Evolutionary conservation across 345 rosid species (phyloP).

Genomic region (Clausena lansium): DNA sequence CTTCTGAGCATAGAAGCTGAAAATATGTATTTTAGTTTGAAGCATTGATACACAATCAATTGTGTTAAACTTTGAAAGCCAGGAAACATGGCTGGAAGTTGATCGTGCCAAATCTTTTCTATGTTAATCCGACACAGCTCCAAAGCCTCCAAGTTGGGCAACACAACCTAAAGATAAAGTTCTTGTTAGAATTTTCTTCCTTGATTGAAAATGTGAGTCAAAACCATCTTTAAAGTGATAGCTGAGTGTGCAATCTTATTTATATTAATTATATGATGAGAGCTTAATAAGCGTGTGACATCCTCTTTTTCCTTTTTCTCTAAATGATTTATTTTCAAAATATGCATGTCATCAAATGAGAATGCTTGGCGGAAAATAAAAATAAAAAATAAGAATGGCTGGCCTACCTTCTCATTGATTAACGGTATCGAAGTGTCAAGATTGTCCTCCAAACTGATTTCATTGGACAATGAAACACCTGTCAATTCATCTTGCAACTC

Average conservation of each 20-base stretch:
- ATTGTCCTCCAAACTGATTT: background rate
- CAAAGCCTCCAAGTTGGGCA: slow-evolving; percentile 22
- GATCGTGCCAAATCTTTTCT: slow-evolving; percentile 9
- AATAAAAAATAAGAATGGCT: background rate
- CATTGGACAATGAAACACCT: too few species aligned
- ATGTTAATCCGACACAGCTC: background rate
- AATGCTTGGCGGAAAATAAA: too few species aligned
- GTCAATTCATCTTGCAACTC: too few species aligned
- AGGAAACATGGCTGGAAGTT: background rate
- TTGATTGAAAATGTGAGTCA: too few species aligned
- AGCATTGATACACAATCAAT: background rate
- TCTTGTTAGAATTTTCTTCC: too few species aligned
- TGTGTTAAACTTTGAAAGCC: background rate
- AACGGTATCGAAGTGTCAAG: background rate
- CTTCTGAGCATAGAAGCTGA: background rate
- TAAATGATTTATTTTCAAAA: too few species aligned
- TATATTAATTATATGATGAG: too few species aligned
- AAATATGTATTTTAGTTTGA: background rate
- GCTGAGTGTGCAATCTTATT: too few species aligned
- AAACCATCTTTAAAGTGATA: too few species aligned
- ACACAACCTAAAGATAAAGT: slow-evolving; percentile 13
- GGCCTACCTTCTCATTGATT: background rate
- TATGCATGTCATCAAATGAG: too few species aligned
- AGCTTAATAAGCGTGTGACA: too few species aligned
- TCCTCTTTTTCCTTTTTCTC: too few species aligned